These are phyloP conservation scores for Polygonum maritimum DNA, from an alignment of 148 eudicot species.

Conservation along the genomic window DNA sequence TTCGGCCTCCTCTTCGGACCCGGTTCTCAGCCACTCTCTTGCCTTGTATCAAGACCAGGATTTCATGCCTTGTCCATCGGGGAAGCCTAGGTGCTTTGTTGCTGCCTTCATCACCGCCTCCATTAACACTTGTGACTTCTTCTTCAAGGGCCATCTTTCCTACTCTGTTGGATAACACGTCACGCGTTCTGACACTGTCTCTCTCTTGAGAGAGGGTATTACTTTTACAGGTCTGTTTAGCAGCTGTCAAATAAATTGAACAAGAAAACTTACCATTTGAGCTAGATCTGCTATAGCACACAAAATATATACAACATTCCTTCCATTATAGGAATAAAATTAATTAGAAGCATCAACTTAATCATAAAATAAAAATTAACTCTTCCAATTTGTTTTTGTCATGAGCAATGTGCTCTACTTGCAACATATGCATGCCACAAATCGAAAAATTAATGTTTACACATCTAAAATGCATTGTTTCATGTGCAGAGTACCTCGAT, in stretches of 20 bases:
- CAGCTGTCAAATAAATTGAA: not conserved
- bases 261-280: too few relatives aligned
- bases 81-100: slow-evolving; percentile 51
- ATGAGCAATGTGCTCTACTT: too few relatives aligned
- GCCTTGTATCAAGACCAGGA: slow-evolving; percentile 75
- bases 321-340: too few relatives aligned
- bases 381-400: too few relatives aligned
- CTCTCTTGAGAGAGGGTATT: not conserved
- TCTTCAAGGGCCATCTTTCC: not conserved
- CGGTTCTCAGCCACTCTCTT: slow-evolving; percentile 73
- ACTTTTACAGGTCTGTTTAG: not conserved
- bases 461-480: too few relatives aligned
- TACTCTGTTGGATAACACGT: not conserved
- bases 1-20: slow-evolving; percentile 48
- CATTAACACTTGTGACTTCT: not conserved
- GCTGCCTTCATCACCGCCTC: slow-evolving; percentile 21
- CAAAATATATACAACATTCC: too few relatives aligned
- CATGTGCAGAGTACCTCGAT: too few relatives aligned
- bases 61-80: slow-evolving; percentile 83
- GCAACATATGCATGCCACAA: too few relatives aligned
- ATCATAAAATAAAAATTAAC: too few relatives aligned
- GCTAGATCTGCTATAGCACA: too few relatives aligned
- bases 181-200: not conserved
- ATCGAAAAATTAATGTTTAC: too few relatives aligned
- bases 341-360: too few relatives aligned